Base-by-base conservation (phyloP, 495 filamentous ascomycete genomes). In the Annulohypoxylon bovei region DNA sequence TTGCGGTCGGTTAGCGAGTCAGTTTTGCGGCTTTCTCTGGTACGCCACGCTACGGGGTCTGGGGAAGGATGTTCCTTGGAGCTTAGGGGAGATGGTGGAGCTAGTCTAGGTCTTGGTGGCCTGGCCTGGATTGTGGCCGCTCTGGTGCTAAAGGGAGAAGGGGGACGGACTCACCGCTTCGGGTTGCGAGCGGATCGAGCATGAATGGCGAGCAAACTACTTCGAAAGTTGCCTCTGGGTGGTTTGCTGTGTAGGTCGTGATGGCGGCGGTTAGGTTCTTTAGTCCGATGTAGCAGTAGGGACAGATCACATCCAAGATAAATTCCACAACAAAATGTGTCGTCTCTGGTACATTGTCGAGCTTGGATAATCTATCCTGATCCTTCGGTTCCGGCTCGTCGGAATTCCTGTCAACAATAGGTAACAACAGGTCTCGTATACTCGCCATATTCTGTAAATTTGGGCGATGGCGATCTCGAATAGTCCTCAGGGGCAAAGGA, bases 221-320 rank as follows among this genome's bases (percentile, higher is more conserved):
- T 18, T 84, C 83, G 80, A 96, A 96, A 20, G 80, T 78, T 16
- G 82, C 81, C 4, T 85, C 82, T 0, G 91, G 88, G 61, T 92
- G 78, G 20, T 74, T 71, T 28, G 78, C 63, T 65, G 82, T 84
- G 82, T 91, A 92, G 16, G 79, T 73, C 6, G 78, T 72, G 61
- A 97, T 95, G 28, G 90, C 93, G 30, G 77, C 77, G 27, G 89
- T 84, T 39, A 97, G 86, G 56, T 89, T 88, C 63, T 88, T 88
- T 74, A 90, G 89, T 67, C 91, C 92, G 52, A 97, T 83, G 77
- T 93, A 97, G 81, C 93, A 97, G 87, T 88, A 93, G 6, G 93
- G 93, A 77, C 94, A 97, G 68, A 95, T 84, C 18, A 88, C 91
- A 80, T 97, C 94, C 37, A 81, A 80, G 54, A 93, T 89, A 61